Conservation (phyloP, 176 grass and related monocot species). For the Carex littledalei region DNA sequence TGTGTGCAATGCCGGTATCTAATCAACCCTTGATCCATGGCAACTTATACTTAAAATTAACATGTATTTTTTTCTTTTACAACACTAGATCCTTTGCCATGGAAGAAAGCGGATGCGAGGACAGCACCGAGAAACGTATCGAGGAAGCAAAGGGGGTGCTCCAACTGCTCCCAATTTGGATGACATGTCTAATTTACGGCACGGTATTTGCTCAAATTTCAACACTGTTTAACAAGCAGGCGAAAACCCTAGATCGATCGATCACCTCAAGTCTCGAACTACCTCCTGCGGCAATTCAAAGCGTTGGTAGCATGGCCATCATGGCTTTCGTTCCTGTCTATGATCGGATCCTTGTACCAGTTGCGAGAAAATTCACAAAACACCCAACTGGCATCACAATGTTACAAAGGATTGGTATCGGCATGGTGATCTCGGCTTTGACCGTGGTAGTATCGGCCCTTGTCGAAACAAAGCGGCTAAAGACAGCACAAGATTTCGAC, state of each 20-base stretch:
- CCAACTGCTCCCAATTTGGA: conserved; percentile 37
- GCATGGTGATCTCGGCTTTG: conserved; percentile 34
- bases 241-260: conserved; percentile 35
- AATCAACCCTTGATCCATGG: neutral
- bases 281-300: conserved; percentile 39
- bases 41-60: neutral
- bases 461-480: conserved; percentile 41
- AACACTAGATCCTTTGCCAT: neutral
- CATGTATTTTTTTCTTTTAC: neutral
- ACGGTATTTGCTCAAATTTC: conserved; percentile 44
- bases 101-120: neutral
- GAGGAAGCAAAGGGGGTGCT: conserved; percentile 22
- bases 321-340: conserved; percentile 39
- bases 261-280: conserved; percentile 9
- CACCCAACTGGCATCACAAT: conserved; percentile 34
- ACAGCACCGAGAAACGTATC: neutral
- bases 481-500: conserved; percentile 14
- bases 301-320: conserved; percentile 25
- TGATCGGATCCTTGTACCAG: conserved; percentile 36
- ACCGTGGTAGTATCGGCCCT: conserved; percentile 18
- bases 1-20: neutral
- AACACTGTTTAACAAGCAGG: conserved; percentile 54
- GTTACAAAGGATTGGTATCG: conserved; percentile 42
- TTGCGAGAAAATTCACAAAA: conserved; percentile 22
- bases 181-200: conserved; percentile 31